Evolutionary conservation across 345 rosid genomes (phyloP).

Genomic region (Camelina sativa): DNA sequence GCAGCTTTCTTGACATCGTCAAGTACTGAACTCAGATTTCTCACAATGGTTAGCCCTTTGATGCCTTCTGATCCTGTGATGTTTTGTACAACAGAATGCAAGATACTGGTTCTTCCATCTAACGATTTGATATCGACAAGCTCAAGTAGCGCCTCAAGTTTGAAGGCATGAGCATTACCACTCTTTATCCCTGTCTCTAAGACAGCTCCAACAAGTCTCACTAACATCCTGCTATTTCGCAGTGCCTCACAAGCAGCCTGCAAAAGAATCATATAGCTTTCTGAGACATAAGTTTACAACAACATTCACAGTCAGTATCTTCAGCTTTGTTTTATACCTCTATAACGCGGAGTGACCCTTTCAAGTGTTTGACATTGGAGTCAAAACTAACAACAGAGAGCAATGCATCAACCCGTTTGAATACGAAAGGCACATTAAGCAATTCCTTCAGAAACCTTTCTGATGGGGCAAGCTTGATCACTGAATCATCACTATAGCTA

Average conservation of each 20-base stretch:
- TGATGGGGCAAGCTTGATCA: slow-evolving; percentile 47
- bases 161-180: slow-evolving; percentile 73
- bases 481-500: slow-evolving; percentile 73
- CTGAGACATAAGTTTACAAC: slow-evolving; percentile 2
- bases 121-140: slow-evolving; percentile 63
- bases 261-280: slow-evolving; percentile 17
- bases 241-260: slow-evolving; percentile 75
- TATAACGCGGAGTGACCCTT: slow-evolving; percentile 21
- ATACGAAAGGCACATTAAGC: slow-evolving; percentile 41
- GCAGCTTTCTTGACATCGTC: slow-evolving; percentile 39
- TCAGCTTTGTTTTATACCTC: slow-evolving; percentile 26
- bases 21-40: slow-evolving; percentile 26
- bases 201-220: slow-evolving; percentile 72
- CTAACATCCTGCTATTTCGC: slow-evolving; percentile 60
- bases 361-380: slow-evolving; percentile 19
- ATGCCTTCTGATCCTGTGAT: slow-evolving; percentile 65
- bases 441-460: slow-evolving; percentile 45
- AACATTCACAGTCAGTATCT: neutral
- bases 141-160: slow-evolving; percentile 71
- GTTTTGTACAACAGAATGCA: slow-evolving; percentile 73
- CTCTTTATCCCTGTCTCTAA: slow-evolving; percentile 65
- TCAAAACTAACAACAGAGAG: slow-evolving; percentile 30
- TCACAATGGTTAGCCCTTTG: slow-evolving; percentile 25
- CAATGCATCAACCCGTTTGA: slow-evolving; percentile 35
- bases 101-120: slow-evolving; percentile 73